These are phyloP conservation scores for Neurospora sp. DNA, from an alignment of 495 filamentous ascomycete species.

Conservation along the genomic window DNA sequence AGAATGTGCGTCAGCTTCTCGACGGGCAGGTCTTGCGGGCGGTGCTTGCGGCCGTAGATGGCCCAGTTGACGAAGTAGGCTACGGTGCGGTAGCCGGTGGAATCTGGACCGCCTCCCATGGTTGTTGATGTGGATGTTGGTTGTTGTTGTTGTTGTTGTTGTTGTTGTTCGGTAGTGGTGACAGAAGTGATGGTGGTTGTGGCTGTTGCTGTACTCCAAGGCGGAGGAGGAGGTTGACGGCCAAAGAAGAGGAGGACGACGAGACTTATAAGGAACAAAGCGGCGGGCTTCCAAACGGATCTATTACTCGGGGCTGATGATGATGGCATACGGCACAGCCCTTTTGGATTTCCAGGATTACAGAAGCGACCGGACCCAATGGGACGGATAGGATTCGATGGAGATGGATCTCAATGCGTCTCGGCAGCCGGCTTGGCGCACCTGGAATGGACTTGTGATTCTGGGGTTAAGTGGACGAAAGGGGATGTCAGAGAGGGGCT, in stretches of 20 bases:
- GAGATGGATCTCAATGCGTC: neutral
- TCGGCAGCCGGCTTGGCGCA: neutral
- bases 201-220: neutral
- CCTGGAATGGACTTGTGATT: neutral
- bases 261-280: neutral
- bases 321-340: neutral
- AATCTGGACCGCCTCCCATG: slow-evolving; percentile 35
- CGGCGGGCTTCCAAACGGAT: neutral
- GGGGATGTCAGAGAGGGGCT: neutral
- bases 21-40: slow-evolving; percentile 77
- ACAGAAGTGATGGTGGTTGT: neutral
- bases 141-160: neutral
- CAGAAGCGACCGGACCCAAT: neutral
- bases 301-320: neutral
- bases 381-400: neutral
- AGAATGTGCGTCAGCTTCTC: slow-evolving; percentile 86
- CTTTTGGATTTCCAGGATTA: neutral
- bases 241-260: neutral
- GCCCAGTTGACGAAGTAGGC: slow-evolving; percentile 92
- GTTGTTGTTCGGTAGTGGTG: no score
- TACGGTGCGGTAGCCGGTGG: slow-evolving; percentile 50
- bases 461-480: neutral
- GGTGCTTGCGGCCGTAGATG: slow-evolving; percentile 82
- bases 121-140: slow-evolving; percentile 16
- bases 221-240: neutral